A percentile compares a stretch with the other conserved stretches of the same genome.
phyloP scores from a whole-genome alignment of 2,329 filamentous ascomycete genomes.

The Periconia macrospinosa region DNA sequence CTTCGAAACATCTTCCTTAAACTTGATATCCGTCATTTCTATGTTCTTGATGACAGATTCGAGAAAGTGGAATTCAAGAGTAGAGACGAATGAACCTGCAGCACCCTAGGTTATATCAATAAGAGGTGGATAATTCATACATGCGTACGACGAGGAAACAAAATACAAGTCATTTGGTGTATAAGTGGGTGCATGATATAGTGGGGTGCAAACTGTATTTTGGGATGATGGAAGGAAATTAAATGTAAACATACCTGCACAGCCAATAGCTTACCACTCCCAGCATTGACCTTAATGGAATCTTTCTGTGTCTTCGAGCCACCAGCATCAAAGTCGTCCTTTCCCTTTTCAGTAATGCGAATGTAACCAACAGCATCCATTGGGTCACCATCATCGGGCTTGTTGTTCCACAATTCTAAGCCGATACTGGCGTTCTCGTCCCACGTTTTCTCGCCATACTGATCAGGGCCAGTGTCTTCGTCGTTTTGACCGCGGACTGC shows the following conservation, averaged over 20 bases:
- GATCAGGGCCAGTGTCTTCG: not conserved
- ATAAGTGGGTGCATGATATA: too few species aligned
- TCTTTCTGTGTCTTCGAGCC: not conserved
- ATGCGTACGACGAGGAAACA: too few species aligned
- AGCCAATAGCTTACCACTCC: not conserved
- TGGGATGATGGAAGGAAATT: too few species aligned
- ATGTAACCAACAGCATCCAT: conserved; percentile 3
- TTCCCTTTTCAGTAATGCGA: not conserved
- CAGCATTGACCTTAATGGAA: not conserved
- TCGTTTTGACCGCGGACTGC: not conserved
- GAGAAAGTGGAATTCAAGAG: not conserved
- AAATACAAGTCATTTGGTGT: too few species aligned
- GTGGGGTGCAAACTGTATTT: too few species aligned
- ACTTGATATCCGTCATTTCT: too few species aligned
- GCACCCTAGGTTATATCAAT: not conserved
- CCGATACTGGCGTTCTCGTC: not conserved
- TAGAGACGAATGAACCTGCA: not conserved
- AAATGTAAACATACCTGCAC: not conserved
- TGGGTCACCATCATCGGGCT: conserved; percentile 1
- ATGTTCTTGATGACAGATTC: not conserved
- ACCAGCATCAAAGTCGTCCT: conserved; percentile 1
- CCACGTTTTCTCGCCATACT: not conserved
- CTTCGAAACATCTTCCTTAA: too few species aligned
- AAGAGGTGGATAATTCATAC: too few species aligned
- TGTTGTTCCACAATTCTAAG: conserved; percentile 3